Base-by-base conservation (phyloP, 2,329 filamentous ascomycete species). In the Ascomycota sp. region DNA sequence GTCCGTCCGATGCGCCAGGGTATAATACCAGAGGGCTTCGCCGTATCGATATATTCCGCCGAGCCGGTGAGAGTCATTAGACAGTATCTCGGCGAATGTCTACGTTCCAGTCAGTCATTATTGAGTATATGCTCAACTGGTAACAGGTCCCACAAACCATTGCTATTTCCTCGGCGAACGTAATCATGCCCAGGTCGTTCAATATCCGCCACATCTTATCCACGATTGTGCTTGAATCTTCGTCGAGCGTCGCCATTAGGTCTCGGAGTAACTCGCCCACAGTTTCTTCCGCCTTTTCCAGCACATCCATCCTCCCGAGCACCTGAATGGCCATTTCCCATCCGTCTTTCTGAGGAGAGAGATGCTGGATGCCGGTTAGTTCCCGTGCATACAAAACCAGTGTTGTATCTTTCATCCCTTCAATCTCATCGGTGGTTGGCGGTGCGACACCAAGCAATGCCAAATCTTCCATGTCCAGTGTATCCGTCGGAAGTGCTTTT, bases 271-370 rank as follows among this genome's bases (percentile, higher is more conserved):
- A 56, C 34, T 76, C 67, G 25, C 72, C 65, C 8, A 94, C 78
- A 34, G 74, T 74, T 38, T 75, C 68, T 44, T 79, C 75, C 7
- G 79, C 79, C 29, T 69, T 65, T 29, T 69, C 61, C 1, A 65
- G 59, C 34, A 83, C 72, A 44, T 92, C 77, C 46, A 95, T 65
- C 31, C 86, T 71, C 8, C 78, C 79, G 27, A 94, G 61, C 8
- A 93, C 67, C 35, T 82, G 71, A 26, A 94, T 72, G 0, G 83
- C 78, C 44, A 94, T 56, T 53, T 94, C 82, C 86, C 86, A 95
- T 7, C 86, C 85, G 40, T 85, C 75, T 23, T 65, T 59, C 10
- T 51, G 44, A 3, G 53, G 41, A 1, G 53, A 54, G 28, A 71
- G 45, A 15, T 61, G 55, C 31, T 64, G 59, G 36, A 63, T 61